Base-by-base conservation (phyloP, 306 rosid genomes). In the Urtica urens region DNA sequence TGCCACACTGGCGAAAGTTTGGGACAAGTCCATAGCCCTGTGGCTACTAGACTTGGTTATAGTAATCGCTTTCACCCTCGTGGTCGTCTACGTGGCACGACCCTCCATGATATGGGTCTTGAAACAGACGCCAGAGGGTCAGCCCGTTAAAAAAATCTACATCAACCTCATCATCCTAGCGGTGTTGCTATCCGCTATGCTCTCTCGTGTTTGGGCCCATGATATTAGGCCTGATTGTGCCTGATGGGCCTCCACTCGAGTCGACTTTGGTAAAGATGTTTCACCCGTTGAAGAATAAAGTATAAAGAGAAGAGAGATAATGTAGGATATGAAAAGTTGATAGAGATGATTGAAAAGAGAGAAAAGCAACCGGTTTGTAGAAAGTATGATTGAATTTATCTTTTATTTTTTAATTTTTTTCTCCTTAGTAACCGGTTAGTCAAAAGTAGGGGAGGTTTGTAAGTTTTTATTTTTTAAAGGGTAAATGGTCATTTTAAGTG, bases 241-340 rank as follows among this genome's bases (percentile, higher is more conserved):
- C 95, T 0, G 82, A 61, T 6, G 87, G 85, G 15, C 95, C 85
- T 0, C 95, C 95, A 0, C 34, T 86, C 5, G 93, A 93, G 48
- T 57, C 86, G 0, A 67, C 82, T 1, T 37, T 86, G 6, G 66
- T 69, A 2, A 69, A 58, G 10, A 86, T 72, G 63, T 57, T 86
- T 5, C 93, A 86, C 3, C 54, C 67, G 22, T 45, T 81, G 27
- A 64, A n/a, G n/a, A n/a, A n/a, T n/a, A n/a, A n/a, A n/a, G n/a
- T n/a, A n/a, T n/a, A n/a, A n/a, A n/a, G n/a, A n/a, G n/a, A n/a
- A n/a, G n/a, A n/a, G n/a, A n/a, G n/a, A n/a, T n/a, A n/a, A n/a
- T n/a, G n/a, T n/a, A n/a, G n/a, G n/a, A n/a, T n/a, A n/a, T n/a
- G n/a, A n/a, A n/a, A n/a, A n/a, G n/a, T n/a, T n/a, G n/a, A n/a